Conservation (phyloP, 2,329 filamentous ascomycete species). For the Harringtonia aguacate region DNA sequence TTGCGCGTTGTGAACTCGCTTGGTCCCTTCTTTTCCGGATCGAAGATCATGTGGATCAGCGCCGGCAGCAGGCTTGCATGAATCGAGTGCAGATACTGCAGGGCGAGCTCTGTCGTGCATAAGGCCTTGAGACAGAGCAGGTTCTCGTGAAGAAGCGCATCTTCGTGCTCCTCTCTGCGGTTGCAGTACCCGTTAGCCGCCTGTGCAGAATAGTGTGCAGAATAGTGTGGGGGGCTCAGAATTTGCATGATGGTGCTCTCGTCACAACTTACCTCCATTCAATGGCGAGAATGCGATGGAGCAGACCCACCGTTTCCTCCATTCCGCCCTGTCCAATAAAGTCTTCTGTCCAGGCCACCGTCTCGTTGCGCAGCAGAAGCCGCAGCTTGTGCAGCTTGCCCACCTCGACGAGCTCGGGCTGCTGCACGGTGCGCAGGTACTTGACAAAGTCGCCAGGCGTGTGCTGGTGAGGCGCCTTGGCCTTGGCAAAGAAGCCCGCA, state of each 20-base stretch:
- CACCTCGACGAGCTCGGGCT: conserved; percentile 80
- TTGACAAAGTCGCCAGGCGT: conserved; percentile 75
- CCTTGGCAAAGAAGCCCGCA: conserved; percentile 41
- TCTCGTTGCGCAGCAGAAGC: conserved; percentile 83
- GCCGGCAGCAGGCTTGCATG: conserved; percentile 77
- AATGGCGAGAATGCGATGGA: conserved; percentile 87
- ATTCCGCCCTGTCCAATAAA: conserved; percentile 88
- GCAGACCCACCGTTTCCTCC: conserved; percentile 75
- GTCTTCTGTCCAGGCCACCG: conserved; percentile 86
- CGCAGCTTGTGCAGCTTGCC: conserved; percentile 90
- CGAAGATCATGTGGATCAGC: conserved; percentile 80
- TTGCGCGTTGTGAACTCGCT: conserved; percentile 91
- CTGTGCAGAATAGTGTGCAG: too few relatives aligned
- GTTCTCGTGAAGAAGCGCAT: conserved; percentile 82
- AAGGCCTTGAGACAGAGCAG: conserved; percentile 89
- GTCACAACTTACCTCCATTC: conserved; percentile 95
- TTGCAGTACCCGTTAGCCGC: too few relatives aligned
- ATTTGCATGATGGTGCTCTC: too few relatives aligned
- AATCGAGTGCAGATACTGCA: conserved; percentile 71
- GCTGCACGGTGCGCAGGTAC: conserved; percentile 71
- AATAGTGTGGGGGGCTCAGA: too few relatives aligned
- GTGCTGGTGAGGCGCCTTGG: conserved; percentile 63
- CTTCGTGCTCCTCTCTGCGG: conserved; percentile 93
- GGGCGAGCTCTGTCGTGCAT: conserved; percentile 79
- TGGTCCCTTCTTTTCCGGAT: conserved; percentile 95